Base-by-base conservation (phyloP, 371 early-diverging fungal genomes). In the Umbelopsis sp. region DNA sequence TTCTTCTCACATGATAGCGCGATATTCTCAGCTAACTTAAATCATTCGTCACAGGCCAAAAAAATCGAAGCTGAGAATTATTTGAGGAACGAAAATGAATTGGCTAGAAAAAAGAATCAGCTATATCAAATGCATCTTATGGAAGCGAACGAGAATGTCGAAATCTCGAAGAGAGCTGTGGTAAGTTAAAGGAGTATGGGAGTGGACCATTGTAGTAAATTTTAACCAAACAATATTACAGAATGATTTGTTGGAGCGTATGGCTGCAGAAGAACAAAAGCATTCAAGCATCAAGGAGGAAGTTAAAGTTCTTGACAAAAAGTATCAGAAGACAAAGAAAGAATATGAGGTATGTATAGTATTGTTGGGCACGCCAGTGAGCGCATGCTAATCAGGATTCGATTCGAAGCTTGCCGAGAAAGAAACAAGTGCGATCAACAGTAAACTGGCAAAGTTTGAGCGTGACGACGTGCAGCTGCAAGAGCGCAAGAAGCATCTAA, bases 31-130 rank as follows among this genome's bases (percentile, higher is more conserved):
- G 50, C 51, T 9, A n/a, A 32, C 4, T 46, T 22, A 22, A 22
- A 11, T 53, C 35, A 12, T 24, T 46, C 22, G 50, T 12, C 44
- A n/a, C 73, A 91, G 91, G 87, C 83, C 8, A 89, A 89, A 72
- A 96, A 94, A 79, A 77, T 83, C 46, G 96, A 96, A 73, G 96
- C 97, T 1, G 92, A 94, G 69, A 78, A 78, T 18, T 97, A 89
- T 72, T 69, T 97, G 22, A 82, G 87, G 69, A 84, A 87, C 12
- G 96, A 96, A 73, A 97, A 97, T 71, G 87, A 87, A 44, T 71
- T 95, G 51, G 85, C 89, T 11, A 69, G 77, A 38, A 89, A 92
- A 50, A 89, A 91, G 72, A 94, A 92, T 38, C 84, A 86, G 41
- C 78, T 95, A 2, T 94, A 88, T 72, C 96, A 96, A 74, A 83